Evolutionary conservation across 2,329 filamentous ascomycete species (phyloP).

Genomic region (Pseudogymnoascus sp.): DNA sequence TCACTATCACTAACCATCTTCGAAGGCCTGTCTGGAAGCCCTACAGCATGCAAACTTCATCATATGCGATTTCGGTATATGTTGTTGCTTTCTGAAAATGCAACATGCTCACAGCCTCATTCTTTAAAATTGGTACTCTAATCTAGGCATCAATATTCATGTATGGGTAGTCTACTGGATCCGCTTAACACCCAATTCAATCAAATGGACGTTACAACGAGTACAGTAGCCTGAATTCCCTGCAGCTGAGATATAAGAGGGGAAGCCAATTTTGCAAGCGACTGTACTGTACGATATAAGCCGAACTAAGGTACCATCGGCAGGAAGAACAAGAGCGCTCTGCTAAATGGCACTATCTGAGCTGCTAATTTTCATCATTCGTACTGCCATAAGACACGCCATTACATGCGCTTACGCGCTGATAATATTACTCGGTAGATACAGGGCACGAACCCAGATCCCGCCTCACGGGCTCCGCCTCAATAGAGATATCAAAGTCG

Average conservation of each 20-base stretch:
- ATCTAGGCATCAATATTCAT: background rate
- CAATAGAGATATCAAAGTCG: too few relatives aligned
- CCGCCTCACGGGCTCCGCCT: too few relatives aligned
- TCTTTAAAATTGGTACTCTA: background rate
- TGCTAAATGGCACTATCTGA: too few relatives aligned
- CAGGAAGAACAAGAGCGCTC: too few relatives aligned
- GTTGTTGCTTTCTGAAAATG: background rate
- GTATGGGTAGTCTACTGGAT: background rate
- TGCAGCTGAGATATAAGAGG: background rate
- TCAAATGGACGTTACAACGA: background rate
- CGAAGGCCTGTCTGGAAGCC: background rate
- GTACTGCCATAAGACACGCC: too few relatives aligned
- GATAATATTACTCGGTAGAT: too few relatives aligned
- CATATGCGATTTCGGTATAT: background rate
- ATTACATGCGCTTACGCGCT: too few relatives aligned
- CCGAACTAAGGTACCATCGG: too few relatives aligned
- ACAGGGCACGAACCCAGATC: too few relatives aligned
- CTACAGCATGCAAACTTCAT: background rate
- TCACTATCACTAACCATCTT: background rate
- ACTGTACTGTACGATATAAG: background rate
- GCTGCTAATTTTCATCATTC: too few relatives aligned
- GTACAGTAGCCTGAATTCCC: background rate
- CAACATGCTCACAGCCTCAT: background rate
- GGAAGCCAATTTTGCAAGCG: background rate
- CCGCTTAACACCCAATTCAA: background rate